phyloP scores from a whole-genome alignment of 2,329 filamentous ascomycete genomes.

The Paecilomyces dactylethromorphus region DNA sequence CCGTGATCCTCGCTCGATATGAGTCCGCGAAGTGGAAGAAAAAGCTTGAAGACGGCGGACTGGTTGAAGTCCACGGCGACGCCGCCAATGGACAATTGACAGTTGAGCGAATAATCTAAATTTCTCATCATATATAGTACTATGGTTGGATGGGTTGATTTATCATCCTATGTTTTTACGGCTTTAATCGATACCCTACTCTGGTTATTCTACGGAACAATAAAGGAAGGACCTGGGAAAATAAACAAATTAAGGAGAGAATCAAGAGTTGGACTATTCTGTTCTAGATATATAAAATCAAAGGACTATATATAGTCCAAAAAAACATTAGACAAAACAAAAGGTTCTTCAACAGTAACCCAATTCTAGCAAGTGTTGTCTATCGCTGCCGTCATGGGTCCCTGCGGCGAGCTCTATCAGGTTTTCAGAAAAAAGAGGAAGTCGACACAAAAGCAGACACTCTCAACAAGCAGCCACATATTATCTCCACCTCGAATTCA shows the following conservation, averaged over 20 bases:
- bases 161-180: not conserved
- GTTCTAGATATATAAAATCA: not conserved
- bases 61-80: conserved; percentile 22
- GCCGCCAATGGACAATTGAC: conserved; percentile 16
- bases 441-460: not conserved
- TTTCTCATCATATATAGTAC: not conserved
- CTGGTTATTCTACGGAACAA: not conserved
- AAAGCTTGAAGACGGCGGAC: conserved; percentile 35
- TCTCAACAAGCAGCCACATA: not conserved
- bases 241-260: not conserved
- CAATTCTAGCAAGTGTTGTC: not conserved
- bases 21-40: conserved; percentile 45
- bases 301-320: not conserved
- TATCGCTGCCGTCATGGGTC: not conserved
- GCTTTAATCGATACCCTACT: not conserved
- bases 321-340: not conserved
- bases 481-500: not conserved
- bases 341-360: not conserved
- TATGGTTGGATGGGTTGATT: not conserved
- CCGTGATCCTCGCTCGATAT: conserved; percentile 41
- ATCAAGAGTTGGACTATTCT: not conserved
- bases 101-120: conserved; percentile 29
- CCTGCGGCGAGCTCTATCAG: not conserved
- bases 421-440: not conserved
- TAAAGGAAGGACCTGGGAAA: not conserved